Evolutionary conservation across 2,329 filamentous ascomycete species (phyloP).

Genomic region (Pyricularia grisea): DNA sequence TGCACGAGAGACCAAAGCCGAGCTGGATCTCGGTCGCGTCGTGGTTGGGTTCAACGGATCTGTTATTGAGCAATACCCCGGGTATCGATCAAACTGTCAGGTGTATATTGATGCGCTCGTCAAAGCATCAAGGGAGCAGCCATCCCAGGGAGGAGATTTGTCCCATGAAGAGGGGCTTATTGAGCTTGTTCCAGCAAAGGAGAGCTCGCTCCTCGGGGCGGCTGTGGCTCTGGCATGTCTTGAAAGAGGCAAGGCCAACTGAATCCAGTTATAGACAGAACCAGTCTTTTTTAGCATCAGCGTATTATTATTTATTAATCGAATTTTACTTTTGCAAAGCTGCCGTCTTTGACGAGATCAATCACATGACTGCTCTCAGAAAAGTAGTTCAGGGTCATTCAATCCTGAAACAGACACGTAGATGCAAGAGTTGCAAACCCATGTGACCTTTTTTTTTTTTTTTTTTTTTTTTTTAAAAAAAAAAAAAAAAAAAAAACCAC

Average conservation of each 20-base stretch:
- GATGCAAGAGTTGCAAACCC: too few relatives aligned
- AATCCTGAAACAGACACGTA: too few relatives aligned
- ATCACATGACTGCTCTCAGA: too few relatives aligned
- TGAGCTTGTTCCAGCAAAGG: conserved; percentile 57
- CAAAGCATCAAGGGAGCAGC: conserved; percentile 14
- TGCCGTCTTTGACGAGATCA: too few relatives aligned
- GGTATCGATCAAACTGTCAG: conserved; percentile 55
- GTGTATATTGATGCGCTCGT: conserved; percentile 52
- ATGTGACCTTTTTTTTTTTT: too few relatives aligned
- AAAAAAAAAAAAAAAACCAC: too few relatives aligned
- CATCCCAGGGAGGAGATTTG: neutral
- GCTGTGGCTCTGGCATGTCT: conserved; percentile 56
- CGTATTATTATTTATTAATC: neutral
- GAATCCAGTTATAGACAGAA: neutral
- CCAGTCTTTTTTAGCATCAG: neutral
- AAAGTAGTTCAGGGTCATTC: too few relatives aligned
- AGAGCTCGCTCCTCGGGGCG: conserved; percentile 67
- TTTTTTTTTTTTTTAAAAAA: too few relatives aligned
- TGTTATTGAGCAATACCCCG: conserved; percentile 70
- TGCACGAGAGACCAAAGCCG: conserved; percentile 38
- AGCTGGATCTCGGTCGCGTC: conserved; percentile 30
- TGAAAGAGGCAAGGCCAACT: conserved; percentile 13
- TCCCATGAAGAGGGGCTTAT: conserved; percentile 29
- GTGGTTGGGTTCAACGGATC: conserved; percentile 72
- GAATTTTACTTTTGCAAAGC: too few relatives aligned